These are phyloP conservation scores for Platanthera guangdongensis DNA, from an alignment of 106 monocot genomes.

Conservation along the genomic window DNA sequence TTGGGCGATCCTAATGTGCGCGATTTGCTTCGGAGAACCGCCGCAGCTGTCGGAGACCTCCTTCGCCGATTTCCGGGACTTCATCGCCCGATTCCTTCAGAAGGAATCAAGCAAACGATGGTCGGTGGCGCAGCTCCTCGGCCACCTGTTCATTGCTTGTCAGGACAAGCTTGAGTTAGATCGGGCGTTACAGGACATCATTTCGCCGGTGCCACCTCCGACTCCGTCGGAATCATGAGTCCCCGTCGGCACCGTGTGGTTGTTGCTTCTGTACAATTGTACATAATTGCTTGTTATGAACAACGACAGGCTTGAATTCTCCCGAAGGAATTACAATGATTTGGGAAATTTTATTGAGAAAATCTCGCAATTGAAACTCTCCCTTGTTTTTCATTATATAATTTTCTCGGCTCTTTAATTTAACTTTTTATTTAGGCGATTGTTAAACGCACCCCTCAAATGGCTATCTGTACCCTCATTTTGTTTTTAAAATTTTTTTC, in stretches of 20 bases:
- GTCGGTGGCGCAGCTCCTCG: constrained; percentile 53
- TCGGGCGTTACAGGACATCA: constrained; percentile 20
- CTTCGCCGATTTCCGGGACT: constrained; percentile 42
- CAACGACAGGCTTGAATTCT: neutral
- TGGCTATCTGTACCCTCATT: too few relatives aligned
- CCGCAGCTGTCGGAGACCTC: constrained; percentile 33
- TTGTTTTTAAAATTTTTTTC: too few relatives aligned
- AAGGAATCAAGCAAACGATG: constrained; percentile 63
- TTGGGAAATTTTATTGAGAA: neutral
- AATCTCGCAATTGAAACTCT: too few relatives aligned
- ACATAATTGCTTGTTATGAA: neutral
- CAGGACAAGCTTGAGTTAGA: constrained; percentile 23
- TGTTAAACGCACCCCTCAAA: too few relatives aligned
- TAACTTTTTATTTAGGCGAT: too few relatives aligned
- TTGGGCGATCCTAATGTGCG: constrained; percentile 90
- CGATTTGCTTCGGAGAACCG: constrained; percentile 80
- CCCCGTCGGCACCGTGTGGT: neutral
- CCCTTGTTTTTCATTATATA: too few relatives aligned
- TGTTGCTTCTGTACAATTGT: neutral
- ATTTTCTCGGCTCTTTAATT: too few relatives aligned
- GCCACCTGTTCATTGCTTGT: constrained; percentile 60
- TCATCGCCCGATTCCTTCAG: constrained; percentile 63
- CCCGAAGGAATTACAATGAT: neutral
- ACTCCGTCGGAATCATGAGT: neutral
- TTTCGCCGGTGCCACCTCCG: neutral